Percentiles rank a stretch among this genome's conserved stretches.
Conservation (phyloP, 2,329 filamentous ascomycete genomes). For the Hymenoscyphus scutula region DNA sequence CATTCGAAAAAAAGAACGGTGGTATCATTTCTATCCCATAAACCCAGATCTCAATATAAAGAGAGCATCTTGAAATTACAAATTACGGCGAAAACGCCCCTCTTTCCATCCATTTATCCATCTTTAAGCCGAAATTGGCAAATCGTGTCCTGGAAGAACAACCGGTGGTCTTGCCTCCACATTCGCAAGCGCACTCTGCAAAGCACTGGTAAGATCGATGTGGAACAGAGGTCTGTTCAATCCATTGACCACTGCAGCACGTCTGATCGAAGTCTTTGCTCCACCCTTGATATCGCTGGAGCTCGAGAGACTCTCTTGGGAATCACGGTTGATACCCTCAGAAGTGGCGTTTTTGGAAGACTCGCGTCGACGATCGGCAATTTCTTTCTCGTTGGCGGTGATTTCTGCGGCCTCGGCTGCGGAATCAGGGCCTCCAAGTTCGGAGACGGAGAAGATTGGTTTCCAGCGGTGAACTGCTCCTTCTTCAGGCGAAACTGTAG, state of each 20-base stretch:
- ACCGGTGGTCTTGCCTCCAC: conserved; percentile 51
- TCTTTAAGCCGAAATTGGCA: not conserved
- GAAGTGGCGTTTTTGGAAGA: conserved; percentile 24
- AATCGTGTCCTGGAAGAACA: not conserved
- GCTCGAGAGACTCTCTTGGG: conserved; percentile 21
- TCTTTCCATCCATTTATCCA: not conserved
- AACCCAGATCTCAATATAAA: no score
- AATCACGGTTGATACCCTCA: conserved; percentile 29
- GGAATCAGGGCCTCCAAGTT: conserved; percentile 70
- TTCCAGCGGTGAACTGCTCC: conserved; percentile 65
- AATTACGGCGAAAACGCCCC: not conserved
- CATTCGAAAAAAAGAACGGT: no score
- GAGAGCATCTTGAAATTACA: not conserved
- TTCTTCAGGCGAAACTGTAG: conserved; percentile 47
- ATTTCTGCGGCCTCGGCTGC: conserved; percentile 68
- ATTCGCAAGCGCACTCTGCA: conserved; percentile 84
- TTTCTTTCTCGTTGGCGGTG: conserved; percentile 55
- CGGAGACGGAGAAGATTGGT: conserved; percentile 91
- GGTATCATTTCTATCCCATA: no score
- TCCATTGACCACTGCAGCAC: conserved; percentile 76
- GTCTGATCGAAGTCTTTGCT: conserved; percentile 24
- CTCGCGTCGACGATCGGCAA: conserved; percentile 25
- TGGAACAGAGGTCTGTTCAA: conserved; percentile 91
- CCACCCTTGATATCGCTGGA: conserved; percentile 23
- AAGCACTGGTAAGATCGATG: conserved; percentile 81